Percentiles rank a stretch among this genome's conserved stretches.
Evolutionary conservation across 495 filamentous ascomycete genomes (phyloP).

Genomic region (Zalerion maritima): DNA sequence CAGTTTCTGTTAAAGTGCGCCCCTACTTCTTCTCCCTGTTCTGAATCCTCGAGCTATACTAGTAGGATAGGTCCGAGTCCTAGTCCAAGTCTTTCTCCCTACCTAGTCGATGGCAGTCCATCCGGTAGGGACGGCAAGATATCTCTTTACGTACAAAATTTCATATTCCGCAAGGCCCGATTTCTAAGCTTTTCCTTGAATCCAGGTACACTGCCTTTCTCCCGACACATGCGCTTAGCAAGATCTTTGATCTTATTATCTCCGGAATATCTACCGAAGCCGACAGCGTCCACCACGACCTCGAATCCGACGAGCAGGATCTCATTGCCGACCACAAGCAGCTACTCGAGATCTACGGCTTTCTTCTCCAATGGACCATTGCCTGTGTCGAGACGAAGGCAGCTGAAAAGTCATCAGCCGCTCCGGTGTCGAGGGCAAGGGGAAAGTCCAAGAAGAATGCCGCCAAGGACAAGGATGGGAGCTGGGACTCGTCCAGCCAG

Average conservation of each 20-base stretch:
- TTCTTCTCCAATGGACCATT: constrained; percentile 87
- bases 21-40: constrained; percentile 40
- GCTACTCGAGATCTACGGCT: constrained; percentile 86
- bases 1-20: constrained; percentile 95
- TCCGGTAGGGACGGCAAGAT: too few species aligned
- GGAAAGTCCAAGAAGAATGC: constrained; percentile 56
- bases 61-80: not conserved
- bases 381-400: constrained; percentile 86
- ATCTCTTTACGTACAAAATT: constrained; percentile 2
- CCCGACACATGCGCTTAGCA: constrained; percentile 69
- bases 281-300: constrained; percentile 69
- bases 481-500: constrained; percentile 80
- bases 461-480: constrained; percentile 45
- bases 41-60: constrained; percentile 15
- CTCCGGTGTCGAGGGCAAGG: constrained; percentile 51
- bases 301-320: constrained; percentile 86
- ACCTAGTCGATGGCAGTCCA: constrained; percentile 3
- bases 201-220: constrained; percentile 72
- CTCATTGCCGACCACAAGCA: constrained; percentile 72
- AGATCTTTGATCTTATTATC: constrained; percentile 83
- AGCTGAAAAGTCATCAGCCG: constrained; percentile 67
- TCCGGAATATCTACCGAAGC: constrained; percentile 90
- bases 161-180: constrained; percentile 11
- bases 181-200: constrained; percentile 52
- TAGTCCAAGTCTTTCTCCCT: constrained; percentile 4